Percentiles rank a stretch among this genome's conserved stretches.
Evolutionary conservation across 345 rosid genomes (phyloP).

Genomic region (Ceriops tagal): DNA sequence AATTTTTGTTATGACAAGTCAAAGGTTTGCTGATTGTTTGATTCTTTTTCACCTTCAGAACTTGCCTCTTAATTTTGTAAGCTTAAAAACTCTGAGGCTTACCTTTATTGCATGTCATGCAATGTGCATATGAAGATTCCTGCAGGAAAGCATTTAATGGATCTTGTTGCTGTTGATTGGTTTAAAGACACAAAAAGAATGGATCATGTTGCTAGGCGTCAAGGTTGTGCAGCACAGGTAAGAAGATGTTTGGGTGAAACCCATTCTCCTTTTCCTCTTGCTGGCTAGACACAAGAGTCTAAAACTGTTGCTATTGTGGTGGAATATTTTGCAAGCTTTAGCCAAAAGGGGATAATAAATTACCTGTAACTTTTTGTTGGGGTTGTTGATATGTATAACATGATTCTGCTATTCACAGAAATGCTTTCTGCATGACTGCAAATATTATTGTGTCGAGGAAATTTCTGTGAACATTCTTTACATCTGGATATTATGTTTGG

Average conservation of each 20-base stretch:
- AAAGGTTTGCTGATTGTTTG: slow-evolving; percentile 48
- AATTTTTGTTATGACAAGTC: slow-evolving; percentile 79
- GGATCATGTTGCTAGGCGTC: slow-evolving; percentile 91
- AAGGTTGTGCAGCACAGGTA: slow-evolving; percentile 97
- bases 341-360: no score
- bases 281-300: neutral
- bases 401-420: neutral
- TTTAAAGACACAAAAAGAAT: slow-evolving; percentile 93
- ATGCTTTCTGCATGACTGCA: neutral
- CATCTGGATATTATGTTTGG: neutral
- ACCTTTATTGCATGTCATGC: slow-evolving; percentile 5
- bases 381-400: neutral
- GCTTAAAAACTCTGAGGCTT: slow-evolving; percentile 1
- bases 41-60: slow-evolving; percentile 16
- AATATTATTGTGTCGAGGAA: neutral
- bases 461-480: neutral
- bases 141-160: slow-evolving; percentile 95
- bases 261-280: neutral
- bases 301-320: neutral
- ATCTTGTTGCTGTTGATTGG: slow-evolving; percentile 99
- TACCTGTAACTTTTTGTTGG: no score
- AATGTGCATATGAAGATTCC: slow-evolving; percentile 56
- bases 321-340: neutral
- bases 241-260: slow-evolving; percentile 6
- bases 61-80: neutral